Conservation (phyloP, 805 yeast species). For the Kuraishia piskuri region DNA sequence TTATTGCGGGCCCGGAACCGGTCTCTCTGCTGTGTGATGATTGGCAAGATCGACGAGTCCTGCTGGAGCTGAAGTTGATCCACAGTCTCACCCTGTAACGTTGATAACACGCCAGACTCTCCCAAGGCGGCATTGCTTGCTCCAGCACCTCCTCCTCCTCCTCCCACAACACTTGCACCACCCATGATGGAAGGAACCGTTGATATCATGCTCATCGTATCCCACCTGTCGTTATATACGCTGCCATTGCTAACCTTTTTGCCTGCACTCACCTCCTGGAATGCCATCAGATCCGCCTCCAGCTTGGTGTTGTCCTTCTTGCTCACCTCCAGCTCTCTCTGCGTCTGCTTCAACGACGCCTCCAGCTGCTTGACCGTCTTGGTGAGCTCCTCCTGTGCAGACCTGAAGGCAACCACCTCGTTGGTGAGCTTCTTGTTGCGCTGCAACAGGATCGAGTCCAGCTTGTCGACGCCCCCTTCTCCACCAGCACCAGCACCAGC, state of each 20-base stretch:
- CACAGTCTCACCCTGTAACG: too few species aligned
- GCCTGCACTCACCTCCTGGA: constrained; percentile 29
- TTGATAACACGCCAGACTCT: too few species aligned
- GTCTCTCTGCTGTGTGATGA: constrained; percentile 91
- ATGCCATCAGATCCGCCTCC: constrained; percentile 62
- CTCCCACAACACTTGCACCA: background rate
- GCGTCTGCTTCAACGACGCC: constrained; percentile 22
- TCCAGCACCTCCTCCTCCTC: background rate
- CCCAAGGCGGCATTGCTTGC: too few species aligned
- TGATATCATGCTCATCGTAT: constrained; percentile 60
- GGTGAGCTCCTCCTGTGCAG: constrained; percentile 40
- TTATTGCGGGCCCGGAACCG: constrained; percentile 76
- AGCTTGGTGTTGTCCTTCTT: constrained; percentile 46
- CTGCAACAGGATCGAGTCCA: constrained; percentile 55
- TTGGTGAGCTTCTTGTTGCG: constrained; percentile 67
- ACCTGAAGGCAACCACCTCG: constrained; percentile 60
- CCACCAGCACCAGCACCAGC: constrained; percentile 21
- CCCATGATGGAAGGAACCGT: constrained; percentile 15
- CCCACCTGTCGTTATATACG: constrained; percentile 39
- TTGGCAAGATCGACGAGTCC: constrained; percentile 60
- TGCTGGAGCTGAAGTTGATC: constrained; percentile 6
- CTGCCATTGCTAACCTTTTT: background rate
- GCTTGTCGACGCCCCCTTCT: constrained; percentile 13
- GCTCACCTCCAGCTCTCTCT: constrained; percentile 31
- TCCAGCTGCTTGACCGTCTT: constrained; percentile 33